phyloP scores from a whole-genome alignment of 2,329 filamentous ascomycete genomes.

The Phialemonium atrogriseum region DNA sequence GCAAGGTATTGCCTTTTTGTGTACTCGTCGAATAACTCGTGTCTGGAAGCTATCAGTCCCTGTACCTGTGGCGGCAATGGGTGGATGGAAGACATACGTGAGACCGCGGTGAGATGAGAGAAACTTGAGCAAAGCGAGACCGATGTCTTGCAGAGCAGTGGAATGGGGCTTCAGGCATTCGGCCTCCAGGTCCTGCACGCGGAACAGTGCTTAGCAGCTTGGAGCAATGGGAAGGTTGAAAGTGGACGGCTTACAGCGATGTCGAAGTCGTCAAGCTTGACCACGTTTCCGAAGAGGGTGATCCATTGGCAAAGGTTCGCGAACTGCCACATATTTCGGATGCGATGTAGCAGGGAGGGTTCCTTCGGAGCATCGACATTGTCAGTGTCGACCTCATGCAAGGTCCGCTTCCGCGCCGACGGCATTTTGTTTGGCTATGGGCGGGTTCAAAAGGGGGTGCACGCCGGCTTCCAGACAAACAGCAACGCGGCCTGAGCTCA shows the following conservation, averaged over 20 bases:
- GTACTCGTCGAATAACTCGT: conserved; percentile 88
- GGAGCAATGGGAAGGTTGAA: neutral
- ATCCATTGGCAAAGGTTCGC: conserved; percentile 92
- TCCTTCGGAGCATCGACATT: conserved; percentile 18
- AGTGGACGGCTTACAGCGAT: conserved; percentile 60
- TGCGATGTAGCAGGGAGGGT: conserved; percentile 46
- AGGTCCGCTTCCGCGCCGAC: conserved; percentile 38
- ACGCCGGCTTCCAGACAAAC: too few relatives aligned
- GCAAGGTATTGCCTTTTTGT: conserved; percentile 77
- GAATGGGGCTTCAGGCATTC: conserved; percentile 81
- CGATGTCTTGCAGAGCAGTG: conserved; percentile 68
- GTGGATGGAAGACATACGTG: conserved; percentile 54
- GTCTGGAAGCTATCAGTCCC: conserved; percentile 40
- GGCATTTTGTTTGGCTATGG: too few relatives aligned
- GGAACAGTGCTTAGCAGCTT: conserved; percentile 1
- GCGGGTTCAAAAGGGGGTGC: too few relatives aligned
- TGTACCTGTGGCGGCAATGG: conserved; percentile 4
- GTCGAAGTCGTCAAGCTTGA: conserved; percentile 84
- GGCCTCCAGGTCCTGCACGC: conserved; percentile 81
- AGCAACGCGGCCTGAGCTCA: too few relatives aligned
- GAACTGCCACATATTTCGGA: conserved; percentile 94
- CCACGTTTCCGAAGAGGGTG: conserved; percentile 76
- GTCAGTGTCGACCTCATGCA: conserved; percentile 32
- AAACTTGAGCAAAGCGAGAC: conserved; percentile 80
- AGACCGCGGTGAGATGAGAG: conserved; percentile 89